These are phyloP conservation scores for Tranzscheliella williamsii DNA, from an alignment of 1,284 basidiomycete genomes.

Conservation along the genomic window DNA sequence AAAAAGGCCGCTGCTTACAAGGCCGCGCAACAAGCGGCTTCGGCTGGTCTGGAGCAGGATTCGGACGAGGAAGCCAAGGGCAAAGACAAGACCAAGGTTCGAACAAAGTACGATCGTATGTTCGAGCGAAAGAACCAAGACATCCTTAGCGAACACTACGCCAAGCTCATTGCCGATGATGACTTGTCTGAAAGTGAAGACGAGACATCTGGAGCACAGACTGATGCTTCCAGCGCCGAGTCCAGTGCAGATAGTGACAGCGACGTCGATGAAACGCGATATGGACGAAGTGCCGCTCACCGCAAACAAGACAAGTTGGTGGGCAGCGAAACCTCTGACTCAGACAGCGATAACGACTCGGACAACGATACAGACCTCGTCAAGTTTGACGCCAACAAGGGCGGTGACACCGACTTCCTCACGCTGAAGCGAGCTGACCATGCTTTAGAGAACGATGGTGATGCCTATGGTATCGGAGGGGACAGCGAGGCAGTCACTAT, in stretches of 20 bases:
- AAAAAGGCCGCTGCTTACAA: conserved; percentile 70
- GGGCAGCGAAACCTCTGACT: conserved; percentile 52
- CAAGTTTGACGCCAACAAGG: conserved; percentile 1
- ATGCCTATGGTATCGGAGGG: conserved; percentile 27
- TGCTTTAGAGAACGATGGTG: conserved; percentile 65
- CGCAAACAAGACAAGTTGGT: conserved; percentile 26
- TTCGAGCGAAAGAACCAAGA: conserved; percentile 95
- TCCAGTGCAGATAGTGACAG: conserved; percentile 7
- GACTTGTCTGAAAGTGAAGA: conserved; percentile 6
- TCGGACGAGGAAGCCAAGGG: conserved; percentile 46
- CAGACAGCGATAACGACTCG: conserved; percentile 19
- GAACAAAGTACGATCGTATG: conserved; percentile 96
- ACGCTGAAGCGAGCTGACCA: conserved; percentile 90
- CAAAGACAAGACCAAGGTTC: conserved; percentile 44
- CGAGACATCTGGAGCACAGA: conserved; percentile 8
- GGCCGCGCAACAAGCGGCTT: conserved; percentile 20
- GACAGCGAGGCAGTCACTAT: conserved; percentile 12
- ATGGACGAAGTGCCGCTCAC: conserved; percentile 11
- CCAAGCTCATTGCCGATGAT: conserved; percentile 73
- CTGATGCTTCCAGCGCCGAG: background rate
- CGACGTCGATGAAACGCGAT: conserved; percentile 23
- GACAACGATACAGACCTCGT: conserved; percentile 15
- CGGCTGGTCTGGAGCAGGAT: conserved; percentile 57
- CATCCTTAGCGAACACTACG: conserved; percentile 88
- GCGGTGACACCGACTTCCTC: conserved; percentile 79